Base-by-base conservation (phyloP, 495 filamentous ascomycete species). In the Trichocladium antarcticum region DNA sequence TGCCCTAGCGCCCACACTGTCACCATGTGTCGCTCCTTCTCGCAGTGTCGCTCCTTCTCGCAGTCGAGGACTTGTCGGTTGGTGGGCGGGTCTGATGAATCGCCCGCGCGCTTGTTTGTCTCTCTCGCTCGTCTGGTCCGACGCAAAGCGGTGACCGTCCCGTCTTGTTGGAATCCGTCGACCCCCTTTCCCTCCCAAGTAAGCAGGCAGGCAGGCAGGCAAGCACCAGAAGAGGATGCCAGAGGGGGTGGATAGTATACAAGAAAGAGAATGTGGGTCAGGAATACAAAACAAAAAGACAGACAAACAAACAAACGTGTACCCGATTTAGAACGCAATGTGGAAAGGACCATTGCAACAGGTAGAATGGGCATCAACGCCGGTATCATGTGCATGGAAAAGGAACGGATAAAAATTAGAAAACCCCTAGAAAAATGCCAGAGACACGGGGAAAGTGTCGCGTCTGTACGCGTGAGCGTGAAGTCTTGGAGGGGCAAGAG, bases 391-490 rank as follows among this genome's bases (percentile, higher is more conserved):
- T 8, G 15, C 12, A 34, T 37, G 7, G 16, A 1, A 22, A 24
- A 19, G 12, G 27, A n/a, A 14, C 10, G n/a, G 28, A 42, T 10
- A 21, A 42, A 43, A 19, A 11, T 0, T 2, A 24, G 4, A 43
- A 34, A 27, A 12, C 10, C 35, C 35, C 37, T n/a, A n/a, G 20
- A 20, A 20, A 38, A 12, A 37, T 16, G 27, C 38, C 41, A 42
- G 17, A 21, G 17, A 35, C 27, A 8, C 44, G 17, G 24, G 0
- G 2, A 10, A 37, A 36, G 14, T 31, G 19, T 39, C 48, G n/a
- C 50, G 22, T 44, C 28, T 14, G 41, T 54, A 50, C 65, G 67
- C 67, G 67, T 68, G 66, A 68, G 67, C 66, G 67, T 61, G 44
- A 44, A 61, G 44, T 70, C 64, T 68, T 69, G 50, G 29, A 37